A percentile compares a stretch with the other conserved stretches of the same genome.
phyloP scores from a whole-genome alignment of 2,329 filamentous ascomycete genomes.

The Madurella mycetomatis region DNA sequence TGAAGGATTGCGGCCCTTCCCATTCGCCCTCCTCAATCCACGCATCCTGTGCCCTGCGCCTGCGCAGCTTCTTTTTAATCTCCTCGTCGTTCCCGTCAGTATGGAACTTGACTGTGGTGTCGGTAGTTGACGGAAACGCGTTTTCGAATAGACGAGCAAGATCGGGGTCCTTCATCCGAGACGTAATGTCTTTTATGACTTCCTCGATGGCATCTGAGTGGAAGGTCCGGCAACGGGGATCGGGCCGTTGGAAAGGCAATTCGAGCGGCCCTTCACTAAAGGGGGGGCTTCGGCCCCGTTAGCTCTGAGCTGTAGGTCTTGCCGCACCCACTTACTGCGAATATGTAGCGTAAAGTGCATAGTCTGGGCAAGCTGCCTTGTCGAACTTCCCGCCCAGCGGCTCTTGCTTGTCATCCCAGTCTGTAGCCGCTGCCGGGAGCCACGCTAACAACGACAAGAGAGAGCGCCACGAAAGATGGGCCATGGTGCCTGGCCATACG shows the following conservation, averaged over 20 bases:
- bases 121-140: conserved; percentile 84
- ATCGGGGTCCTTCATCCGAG: conserved; percentile 76
- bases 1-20: conserved; percentile 84
- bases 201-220: conserved; percentile 79
- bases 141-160: conserved; percentile 93
- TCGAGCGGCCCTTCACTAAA: conserved; percentile 72
- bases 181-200: conserved; percentile 78
- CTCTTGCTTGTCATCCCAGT: conserved; percentile 24
- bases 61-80: conserved; percentile 34
- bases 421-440: conserved; percentile 10
- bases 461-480: conserved; percentile 11
- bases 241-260: conserved; percentile 83
- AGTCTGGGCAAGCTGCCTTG: conserved; percentile 57
- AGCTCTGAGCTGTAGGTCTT: conserved; percentile 18
- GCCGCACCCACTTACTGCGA: conserved; percentile 48
- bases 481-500: conserved; percentile 6
- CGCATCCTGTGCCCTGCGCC: conserved; percentile 10
- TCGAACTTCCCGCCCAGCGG: conserved; percentile 31
- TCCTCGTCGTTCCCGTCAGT: conserved; percentile 51
- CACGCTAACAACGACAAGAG: conserved; percentile 19
- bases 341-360: conserved; percentile 54
- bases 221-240: conserved; percentile 80
- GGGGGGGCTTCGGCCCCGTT: conserved; percentile 55
- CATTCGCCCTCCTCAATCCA: conserved; percentile 57
- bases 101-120: conserved; percentile 88